Conservation (phyloP, 2,329 filamentous ascomycete species). For the Acrocalymma vagum region DNA sequence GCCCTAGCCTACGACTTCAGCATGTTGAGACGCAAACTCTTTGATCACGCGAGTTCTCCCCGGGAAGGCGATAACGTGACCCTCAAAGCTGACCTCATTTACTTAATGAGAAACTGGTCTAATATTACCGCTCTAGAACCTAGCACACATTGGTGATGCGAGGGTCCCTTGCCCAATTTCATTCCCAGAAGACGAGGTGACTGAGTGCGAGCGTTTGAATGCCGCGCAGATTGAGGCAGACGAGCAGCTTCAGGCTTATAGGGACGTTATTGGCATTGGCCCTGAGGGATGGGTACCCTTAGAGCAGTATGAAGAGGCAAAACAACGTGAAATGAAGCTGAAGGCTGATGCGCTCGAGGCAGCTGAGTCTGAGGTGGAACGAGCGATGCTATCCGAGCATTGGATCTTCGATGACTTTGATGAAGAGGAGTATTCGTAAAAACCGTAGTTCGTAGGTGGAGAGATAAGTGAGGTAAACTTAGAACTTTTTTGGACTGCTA, state of each 20-base stretch:
- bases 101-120: constrained; percentile 29
- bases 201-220: constrained; percentile 26
- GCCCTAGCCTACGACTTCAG: constrained; percentile 30
- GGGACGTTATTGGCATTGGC: constrained; percentile 32
- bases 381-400: constrained; percentile 24
- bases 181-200: constrained; percentile 28
- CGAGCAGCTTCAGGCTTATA: constrained; percentile 29
- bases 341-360: constrained; percentile 32
- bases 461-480: too few relatives aligned
- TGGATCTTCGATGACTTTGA: constrained; percentile 44
- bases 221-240: constrained; percentile 31
- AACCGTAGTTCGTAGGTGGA: too few relatives aligned
- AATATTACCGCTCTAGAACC: constrained; percentile 10
- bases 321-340: constrained; percentile 21
- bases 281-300: constrained; percentile 36
- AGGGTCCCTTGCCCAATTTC: constrained; percentile 27
- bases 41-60: constrained; percentile 30
- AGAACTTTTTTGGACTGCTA: too few relatives aligned
- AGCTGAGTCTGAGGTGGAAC: constrained; percentile 30
- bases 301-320: constrained; percentile 31
- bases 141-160: constrained; percentile 7
- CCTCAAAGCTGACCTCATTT: constrained; percentile 35
- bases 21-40: constrained; percentile 31
- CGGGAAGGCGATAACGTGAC: constrained; percentile 42
- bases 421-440: constrained; percentile 36